Conservation (phyloP, 1,284 basidiomycete genomes). For the Leccinum variabile region DNA sequence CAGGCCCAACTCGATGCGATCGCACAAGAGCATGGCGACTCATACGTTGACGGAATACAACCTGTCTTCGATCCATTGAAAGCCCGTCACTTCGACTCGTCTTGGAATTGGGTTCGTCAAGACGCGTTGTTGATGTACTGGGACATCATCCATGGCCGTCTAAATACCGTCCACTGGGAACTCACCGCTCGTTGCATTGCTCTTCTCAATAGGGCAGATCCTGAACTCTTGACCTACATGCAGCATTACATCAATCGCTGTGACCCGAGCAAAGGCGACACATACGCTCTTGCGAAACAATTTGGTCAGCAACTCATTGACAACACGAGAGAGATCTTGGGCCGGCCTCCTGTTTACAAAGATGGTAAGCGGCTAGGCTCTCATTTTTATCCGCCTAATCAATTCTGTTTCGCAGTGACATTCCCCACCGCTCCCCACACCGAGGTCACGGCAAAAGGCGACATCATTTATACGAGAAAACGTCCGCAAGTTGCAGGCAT, state of each 20-base stretch:
- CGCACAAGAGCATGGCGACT: conserved; percentile 86
- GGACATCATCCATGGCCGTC: conserved; percentile 93
- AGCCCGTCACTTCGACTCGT: conserved; percentile 96
- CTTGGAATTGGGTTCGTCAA: conserved; percentile 99
- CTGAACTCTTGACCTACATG: conserved; percentile 90
- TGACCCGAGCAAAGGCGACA: conserved; percentile 83
- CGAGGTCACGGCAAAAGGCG: conserved; percentile 89
- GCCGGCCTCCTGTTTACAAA: conserved; percentile 86
- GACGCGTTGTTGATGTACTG: conserved; percentile 95
- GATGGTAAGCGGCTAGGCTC: conserved; percentile 64
- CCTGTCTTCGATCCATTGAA: conserved; percentile 94
- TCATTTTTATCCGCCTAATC: neutral
- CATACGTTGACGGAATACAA: conserved; percentile 92
- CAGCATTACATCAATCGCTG: conserved; percentile 90
- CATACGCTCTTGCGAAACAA: conserved; percentile 91
- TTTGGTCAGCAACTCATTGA: conserved; percentile 96
- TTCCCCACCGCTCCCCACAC: conserved; percentile 98
- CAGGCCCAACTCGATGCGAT: conserved; percentile 90
- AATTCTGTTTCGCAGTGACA: conserved; percentile 60
- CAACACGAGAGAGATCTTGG: conserved; percentile 86
- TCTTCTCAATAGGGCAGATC: conserved; percentile 96
- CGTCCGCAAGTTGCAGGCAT: conserved; percentile 96
- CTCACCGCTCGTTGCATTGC: conserved; percentile 97
- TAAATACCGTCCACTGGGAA: conserved; percentile 90
- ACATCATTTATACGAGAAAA: conserved; percentile 93